Evolutionary conservation across 2,329 filamentous ascomycete genomes (phyloP), one percentile per base, ranked within the genome.

Genomic region (Hymenoscyphus repandus): DNA sequence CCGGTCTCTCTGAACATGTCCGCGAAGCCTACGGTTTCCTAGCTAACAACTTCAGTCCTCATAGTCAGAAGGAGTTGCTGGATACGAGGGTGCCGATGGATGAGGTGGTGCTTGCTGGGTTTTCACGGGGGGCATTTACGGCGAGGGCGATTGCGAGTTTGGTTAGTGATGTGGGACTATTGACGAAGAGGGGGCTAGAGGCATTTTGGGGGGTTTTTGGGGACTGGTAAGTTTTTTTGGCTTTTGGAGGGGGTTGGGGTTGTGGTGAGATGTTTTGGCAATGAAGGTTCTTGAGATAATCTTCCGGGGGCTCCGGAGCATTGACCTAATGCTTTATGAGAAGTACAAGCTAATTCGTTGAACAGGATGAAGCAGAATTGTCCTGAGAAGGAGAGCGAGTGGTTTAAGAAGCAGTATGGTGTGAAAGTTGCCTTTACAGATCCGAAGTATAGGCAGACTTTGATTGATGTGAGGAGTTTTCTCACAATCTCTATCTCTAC

Each of bases 1-100:
- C 70, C n/a, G 77, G 77, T 2, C 71, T 81, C 43, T 69, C 73
- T 22, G 77, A 80, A 36, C 60, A 76, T 54, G 68, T 77, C 22
- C 68, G 71, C 17, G 74, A 76, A 60, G 72, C 72, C 6, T 77
- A 76, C 56, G 66, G 66, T 9, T 76, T 77, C 52, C 53, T 76
- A 3, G 69, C 68, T 5, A 69, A 69, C 51, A 76, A 76, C 52
- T 75, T 70, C 53, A 56, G 59, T 33, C 58, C 57, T 3, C 62
- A 63, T 1, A 56, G 45, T 6, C 55, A 59, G 27, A 32, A 46
- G 7, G 58, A 57, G 15, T 30, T 60, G 1, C 34, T 49, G n/a
- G 52, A 62, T 47, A 38, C 18, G 36, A 56, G 15, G 5, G 52
- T 45, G 18, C 49, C 51, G 2, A 45, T 52, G 20, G 69, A 72